These are phyloP conservation scores for Flaveria brownii DNA, from an alignment of 129 eudicot species.

Conservation along the genomic window DNA sequence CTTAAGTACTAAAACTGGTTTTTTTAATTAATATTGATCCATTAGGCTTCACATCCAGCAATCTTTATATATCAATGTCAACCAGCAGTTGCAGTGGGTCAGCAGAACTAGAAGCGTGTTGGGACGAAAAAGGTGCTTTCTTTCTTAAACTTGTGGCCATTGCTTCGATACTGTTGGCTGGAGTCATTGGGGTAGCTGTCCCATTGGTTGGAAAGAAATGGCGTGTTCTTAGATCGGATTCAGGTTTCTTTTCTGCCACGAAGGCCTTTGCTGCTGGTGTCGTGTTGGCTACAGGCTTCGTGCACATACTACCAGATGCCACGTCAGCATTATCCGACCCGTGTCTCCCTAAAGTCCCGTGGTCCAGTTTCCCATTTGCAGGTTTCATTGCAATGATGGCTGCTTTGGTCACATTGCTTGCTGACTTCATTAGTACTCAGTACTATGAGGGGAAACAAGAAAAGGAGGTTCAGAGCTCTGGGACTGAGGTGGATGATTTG, in stretches of 20 bases:
- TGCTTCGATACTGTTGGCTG: slow-evolving; percentile 59
- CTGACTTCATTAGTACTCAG: slow-evolving; percentile 71
- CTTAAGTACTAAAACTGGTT: neutral
- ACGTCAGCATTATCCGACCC: slow-evolving; percentile 53
- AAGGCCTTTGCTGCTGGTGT: slow-evolving; percentile 96
- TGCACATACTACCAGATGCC: slow-evolving; percentile 89
- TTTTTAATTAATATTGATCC: neutral
- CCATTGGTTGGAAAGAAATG: slow-evolving; percentile 69
- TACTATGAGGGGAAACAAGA: slow-evolving; percentile 76
- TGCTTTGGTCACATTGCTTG: slow-evolving; percentile 65
- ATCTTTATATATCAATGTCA: slow-evolving; percentile 50
- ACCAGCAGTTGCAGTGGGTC: slow-evolving; percentile 39
- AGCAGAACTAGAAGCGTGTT: slow-evolving; percentile 45
- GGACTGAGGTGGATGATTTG: slow-evolving; percentile 35
- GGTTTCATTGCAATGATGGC: slow-evolving; percentile 84
- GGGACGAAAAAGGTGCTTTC: slow-evolving; percentile 53
- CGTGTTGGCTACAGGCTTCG: slow-evolving; percentile 86
- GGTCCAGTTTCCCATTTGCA: slow-evolving; percentile 83
- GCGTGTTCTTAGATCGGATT: slow-evolving; percentile 56
- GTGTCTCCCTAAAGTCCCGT: slow-evolving; percentile 68
- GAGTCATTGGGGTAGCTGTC: slow-evolving; percentile 57
- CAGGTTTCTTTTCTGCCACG: slow-evolving; percentile 61
- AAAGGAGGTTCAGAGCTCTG: slow-evolving; percentile 29
- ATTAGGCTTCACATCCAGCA: slow-evolving; percentile 27
- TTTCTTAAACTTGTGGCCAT: slow-evolving; percentile 57